Evolutionary conservation across 208 protist genomes (phyloP).

Genomic region (Crithidia brevicula): DNA sequence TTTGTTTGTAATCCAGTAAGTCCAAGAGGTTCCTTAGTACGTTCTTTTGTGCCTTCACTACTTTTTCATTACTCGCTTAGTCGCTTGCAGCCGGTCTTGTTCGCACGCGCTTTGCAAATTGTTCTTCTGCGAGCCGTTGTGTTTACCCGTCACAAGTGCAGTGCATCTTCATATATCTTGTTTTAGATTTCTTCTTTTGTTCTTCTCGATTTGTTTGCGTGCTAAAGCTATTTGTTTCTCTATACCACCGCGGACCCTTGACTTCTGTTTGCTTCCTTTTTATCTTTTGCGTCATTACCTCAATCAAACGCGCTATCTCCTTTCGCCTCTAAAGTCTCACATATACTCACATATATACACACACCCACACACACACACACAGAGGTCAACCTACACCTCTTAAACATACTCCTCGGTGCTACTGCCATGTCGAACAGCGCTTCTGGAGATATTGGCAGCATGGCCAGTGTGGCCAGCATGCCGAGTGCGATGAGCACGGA

Average conservation of each 20-base stretch:
- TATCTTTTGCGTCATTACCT: not conserved
- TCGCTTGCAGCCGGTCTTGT: not conserved
- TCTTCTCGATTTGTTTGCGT: not conserved
- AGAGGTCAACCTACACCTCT: not conserved
- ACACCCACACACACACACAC: not conserved
- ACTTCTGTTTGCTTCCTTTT: not conserved
- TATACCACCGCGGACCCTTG: no score
- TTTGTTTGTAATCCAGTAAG: no score
- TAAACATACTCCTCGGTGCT: not conserved
- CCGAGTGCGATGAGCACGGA: constrained; percentile 39
- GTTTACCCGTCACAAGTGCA: not conserved
- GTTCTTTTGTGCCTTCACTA: not conserved
- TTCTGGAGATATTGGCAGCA: constrained; percentile 25
- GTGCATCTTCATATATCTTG: no score
- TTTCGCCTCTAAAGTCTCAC: not conserved
- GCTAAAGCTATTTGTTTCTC: no score
- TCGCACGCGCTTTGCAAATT: not conserved
- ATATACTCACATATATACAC: not conserved
- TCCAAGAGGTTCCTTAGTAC: not conserved
- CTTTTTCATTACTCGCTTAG: not conserved
- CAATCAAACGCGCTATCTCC: constrained; percentile 3
- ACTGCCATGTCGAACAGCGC: constrained; percentile 14
- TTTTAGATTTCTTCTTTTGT: no score
- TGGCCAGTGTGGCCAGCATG: constrained; percentile 44
- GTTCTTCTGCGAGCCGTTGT: not conserved